A percentile compares a stretch with the other conserved stretches of the same genome.
phyloP scores from a whole-genome alignment of 1,284 basidiomycete species.

The Leccinum griseonigrum region DNA sequence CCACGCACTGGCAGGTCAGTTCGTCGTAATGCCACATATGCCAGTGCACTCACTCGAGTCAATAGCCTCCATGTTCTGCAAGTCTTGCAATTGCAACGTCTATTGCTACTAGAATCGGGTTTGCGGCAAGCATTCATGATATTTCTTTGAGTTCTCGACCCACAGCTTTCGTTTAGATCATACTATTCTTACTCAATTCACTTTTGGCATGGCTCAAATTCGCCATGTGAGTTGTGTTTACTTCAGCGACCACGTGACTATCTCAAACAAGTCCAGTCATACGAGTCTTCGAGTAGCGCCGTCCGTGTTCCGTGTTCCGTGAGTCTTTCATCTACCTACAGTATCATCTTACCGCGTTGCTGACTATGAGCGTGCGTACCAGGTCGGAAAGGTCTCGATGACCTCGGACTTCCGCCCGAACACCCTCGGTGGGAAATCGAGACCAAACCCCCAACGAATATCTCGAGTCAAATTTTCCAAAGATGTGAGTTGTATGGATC shows the following conservation, averaged over 20 bases:
- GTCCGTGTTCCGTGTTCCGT: conserved; percentile 40
- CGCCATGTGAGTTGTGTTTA: too few relatives aligned
- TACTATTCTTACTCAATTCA: conserved; percentile 28
- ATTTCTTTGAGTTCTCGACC: background rate
- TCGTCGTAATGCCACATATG: background rate
- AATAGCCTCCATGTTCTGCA: conserved; percentile 92
- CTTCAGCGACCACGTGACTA: too few relatives aligned
- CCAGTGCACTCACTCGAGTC: conserved; percentile 2
- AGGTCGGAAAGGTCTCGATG: conserved; percentile 41
- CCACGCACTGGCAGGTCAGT: conserved; percentile 58
- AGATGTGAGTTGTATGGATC: conserved; percentile 32
- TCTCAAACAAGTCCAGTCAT: conserved; percentile 7
- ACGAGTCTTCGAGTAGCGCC: conserved; percentile 42
- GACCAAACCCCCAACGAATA: conserved; percentile 40
- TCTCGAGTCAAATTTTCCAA: conserved; percentile 40
- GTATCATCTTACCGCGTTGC: background rate
- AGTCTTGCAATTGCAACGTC: conserved; percentile 99
- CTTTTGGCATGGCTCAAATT: conserved; percentile 38
- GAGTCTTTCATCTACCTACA: conserved; percentile 12
- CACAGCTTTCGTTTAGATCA: conserved; percentile 50
- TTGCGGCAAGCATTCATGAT: conserved; percentile 58
- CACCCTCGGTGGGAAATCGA: conserved; percentile 47
- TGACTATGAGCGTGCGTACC: background rate
- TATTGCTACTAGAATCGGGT: conserved; percentile 96
- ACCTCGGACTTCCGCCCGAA: conserved; percentile 39